Percentiles rank a stretch among this genome's conserved stretches.
Evolutionary conservation across 495 filamentous ascomycete species (phyloP).

Genomic region (Articulospora tetracladia): DNA sequence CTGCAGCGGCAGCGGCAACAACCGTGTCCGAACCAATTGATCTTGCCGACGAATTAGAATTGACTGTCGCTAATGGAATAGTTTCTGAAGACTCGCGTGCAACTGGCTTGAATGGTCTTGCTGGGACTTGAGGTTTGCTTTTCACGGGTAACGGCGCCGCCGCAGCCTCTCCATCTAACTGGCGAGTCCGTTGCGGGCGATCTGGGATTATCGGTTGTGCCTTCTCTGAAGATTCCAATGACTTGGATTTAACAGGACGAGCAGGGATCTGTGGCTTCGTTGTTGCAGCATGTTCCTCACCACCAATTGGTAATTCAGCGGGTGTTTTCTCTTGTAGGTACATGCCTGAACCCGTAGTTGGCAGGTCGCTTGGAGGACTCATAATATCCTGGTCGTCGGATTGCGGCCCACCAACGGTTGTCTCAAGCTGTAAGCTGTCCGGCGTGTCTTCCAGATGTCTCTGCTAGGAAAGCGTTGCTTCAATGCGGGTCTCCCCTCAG

Average conservation of each 20-base stretch:
- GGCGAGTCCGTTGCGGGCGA: slow-evolving; percentile 30
- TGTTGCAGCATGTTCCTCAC: slow-evolving; percentile 28
- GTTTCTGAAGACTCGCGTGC: slow-evolving; percentile 36
- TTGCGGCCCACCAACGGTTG: slow-evolving; percentile 69
- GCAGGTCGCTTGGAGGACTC: slow-evolving; percentile 23
- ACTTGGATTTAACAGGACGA: slow-evolving; percentile 35
- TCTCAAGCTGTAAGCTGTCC: slow-evolving; percentile 74
- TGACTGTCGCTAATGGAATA: slow-evolving; percentile 31
- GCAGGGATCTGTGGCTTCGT: slow-evolving; percentile 37
- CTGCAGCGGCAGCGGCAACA: slow-evolving; percentile 35
- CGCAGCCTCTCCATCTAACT: slow-evolving; percentile 35
- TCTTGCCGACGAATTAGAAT: slow-evolving; percentile 32
- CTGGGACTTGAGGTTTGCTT: slow-evolving; percentile 78
- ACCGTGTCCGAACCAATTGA: slow-evolving; percentile 20
- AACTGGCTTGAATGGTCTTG: slow-evolving; percentile 58
- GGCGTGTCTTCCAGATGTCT: slow-evolving; percentile 96
- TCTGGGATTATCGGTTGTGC: slow-evolving; percentile 36
- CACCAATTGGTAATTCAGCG: slow-evolving; percentile 16
- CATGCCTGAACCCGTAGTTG: slow-evolving; percentile 24
- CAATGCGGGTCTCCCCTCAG: slow-evolving; percentile 47
- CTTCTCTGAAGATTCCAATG: slow-evolving; percentile 29
- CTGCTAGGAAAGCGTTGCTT: slow-evolving; percentile 84
- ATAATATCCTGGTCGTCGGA: slow-evolving; percentile 38
- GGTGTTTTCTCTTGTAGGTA: slow-evolving; percentile 24
- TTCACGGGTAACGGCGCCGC: slow-evolving; percentile 56